These are phyloP conservation scores for Amanita thiersii DNA, from an alignment of 768 basidiomycete genomes.

Conservation along the genomic window DNA sequence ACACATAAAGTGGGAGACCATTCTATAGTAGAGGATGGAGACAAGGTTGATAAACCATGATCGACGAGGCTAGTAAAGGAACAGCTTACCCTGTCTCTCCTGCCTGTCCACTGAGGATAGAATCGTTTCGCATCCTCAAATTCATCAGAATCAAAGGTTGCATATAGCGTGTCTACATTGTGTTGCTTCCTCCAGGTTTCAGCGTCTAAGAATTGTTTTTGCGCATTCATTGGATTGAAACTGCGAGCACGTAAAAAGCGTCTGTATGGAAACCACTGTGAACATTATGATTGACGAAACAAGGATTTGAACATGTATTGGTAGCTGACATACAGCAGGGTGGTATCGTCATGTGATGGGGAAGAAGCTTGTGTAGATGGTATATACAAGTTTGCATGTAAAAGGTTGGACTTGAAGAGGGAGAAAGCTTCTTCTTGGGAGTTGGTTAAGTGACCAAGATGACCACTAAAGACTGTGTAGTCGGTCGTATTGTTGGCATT, in stretches of 20 bases:
- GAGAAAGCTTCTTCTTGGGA: slow-evolving; percentile 40
- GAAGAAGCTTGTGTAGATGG: slow-evolving; percentile 20
- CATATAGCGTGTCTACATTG: slow-evolving; percentile 55
- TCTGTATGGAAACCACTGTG: slow-evolving; percentile 27
- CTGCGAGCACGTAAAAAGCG: slow-evolving; percentile 78
- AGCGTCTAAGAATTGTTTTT: slow-evolving; percentile 61
- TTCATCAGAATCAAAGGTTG: slow-evolving; percentile 49
- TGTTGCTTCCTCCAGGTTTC: slow-evolving; percentile 63
- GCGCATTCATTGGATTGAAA: slow-evolving; percentile 54
- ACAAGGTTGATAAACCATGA: background rate
- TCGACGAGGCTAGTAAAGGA: too few relatives aligned
- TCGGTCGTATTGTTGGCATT: too few relatives aligned
- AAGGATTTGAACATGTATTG: slow-evolving; percentile 3
- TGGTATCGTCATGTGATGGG: slow-evolving; percentile 58
- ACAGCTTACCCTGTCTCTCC: slow-evolving; percentile 56
- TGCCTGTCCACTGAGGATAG: slow-evolving; percentile 79
- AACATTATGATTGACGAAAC: background rate
- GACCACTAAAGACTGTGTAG: slow-evolving; percentile 38
- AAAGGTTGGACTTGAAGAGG: slow-evolving; percentile 46
- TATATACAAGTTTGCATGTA: slow-evolving; percentile 42
- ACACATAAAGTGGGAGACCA: slow-evolving; percentile 73
- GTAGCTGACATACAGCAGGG: slow-evolving; percentile 44
- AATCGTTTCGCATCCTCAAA: slow-evolving; percentile 51
- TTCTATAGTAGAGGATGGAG: slow-evolving; percentile 25
- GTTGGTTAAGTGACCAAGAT: slow-evolving; percentile 43